Percentiles rank a stretch among this genome's conserved stretches.
Conservation (phyloP, 805 yeast genomes). For the Metschnikowia hibisci region DNA sequence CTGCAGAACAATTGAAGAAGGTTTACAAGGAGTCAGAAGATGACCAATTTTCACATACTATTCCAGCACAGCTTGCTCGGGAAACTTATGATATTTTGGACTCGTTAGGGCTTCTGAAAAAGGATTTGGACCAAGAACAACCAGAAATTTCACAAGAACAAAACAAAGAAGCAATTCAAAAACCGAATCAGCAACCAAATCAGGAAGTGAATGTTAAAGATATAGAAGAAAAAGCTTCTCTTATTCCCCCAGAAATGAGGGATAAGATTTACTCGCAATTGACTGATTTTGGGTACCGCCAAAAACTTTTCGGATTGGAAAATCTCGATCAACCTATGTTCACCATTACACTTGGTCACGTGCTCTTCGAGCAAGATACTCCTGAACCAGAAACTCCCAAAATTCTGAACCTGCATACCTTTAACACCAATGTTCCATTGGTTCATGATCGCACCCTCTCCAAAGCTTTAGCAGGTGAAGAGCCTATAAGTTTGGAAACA, state of each 20-base stretch:
- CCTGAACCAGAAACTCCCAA: background rate
- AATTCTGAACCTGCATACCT: conserved; percentile 17
- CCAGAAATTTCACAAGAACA: background rate
- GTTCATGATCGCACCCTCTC: conserved; percentile 30
- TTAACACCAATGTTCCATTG: conserved; percentile 33
- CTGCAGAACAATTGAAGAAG: conserved; percentile 5
- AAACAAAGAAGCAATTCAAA: no score
- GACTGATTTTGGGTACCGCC: conserved; percentile 24
- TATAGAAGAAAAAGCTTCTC: background rate
- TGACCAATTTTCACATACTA: conserved; percentile 3
- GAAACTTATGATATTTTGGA: conserved; percentile 8
- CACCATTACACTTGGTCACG: conserved; percentile 38
- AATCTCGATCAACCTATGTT: conserved; percentile 26
- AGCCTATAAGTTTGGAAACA: conserved; percentile 10
- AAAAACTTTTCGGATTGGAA: conserved; percentile 21
- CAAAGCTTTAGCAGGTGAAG: conserved; percentile 23
- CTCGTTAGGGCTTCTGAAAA: conserved; percentile 3
- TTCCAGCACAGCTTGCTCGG: conserved; percentile 1
- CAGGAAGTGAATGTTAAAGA: no score
- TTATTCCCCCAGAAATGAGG: conserved; percentile 5
- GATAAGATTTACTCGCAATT: conserved; percentile 24
- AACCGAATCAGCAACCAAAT: no score
- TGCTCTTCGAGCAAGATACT: conserved; percentile 24
- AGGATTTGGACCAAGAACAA: background rate
- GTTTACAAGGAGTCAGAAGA: background rate